These are phyloP conservation scores for Teunomyces pallodes DNA, from an alignment of 805 yeast genomes.

Conservation along the genomic window DNA sequence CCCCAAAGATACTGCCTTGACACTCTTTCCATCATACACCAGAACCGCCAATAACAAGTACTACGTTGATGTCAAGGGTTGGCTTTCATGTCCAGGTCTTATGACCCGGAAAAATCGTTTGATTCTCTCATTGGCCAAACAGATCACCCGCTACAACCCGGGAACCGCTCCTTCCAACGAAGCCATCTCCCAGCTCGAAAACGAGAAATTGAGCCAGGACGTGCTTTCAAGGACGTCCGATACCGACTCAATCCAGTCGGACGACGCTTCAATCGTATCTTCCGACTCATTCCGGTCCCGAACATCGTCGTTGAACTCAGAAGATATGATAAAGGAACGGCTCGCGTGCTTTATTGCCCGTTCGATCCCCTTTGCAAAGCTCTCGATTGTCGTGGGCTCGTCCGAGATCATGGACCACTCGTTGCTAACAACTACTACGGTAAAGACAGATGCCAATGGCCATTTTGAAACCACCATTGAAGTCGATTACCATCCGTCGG, in stretches of 20 bases:
- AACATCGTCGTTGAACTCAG: constrained; percentile 19
- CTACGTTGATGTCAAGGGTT: constrained; percentile 66
- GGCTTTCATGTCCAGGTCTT: constrained; percentile 67
- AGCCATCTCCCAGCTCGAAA: constrained; percentile 25
- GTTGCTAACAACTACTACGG: constrained; percentile 24
- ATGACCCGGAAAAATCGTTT: constrained; percentile 70
- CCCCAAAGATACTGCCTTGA: constrained; percentile 59
- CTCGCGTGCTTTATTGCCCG: constrained; percentile 69
- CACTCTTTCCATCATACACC: constrained; percentile 44
- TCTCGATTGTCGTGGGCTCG: constrained; percentile 57
- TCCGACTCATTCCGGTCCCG: neutral
- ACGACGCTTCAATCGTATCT: constrained; percentile 3
- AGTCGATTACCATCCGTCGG: constrained; percentile 60
- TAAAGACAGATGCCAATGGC: constrained; percentile 65
- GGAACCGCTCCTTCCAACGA: constrained; percentile 8
- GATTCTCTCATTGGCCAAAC: constrained; percentile 65
- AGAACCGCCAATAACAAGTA: constrained; percentile 24
- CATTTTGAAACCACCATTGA: constrained; percentile 53
- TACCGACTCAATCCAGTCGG: constrained; percentile 5
- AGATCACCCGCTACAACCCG: constrained; percentile 48
- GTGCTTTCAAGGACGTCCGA: constrained; percentile 8
- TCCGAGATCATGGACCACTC: constrained; percentile 28
- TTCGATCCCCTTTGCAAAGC: constrained; percentile 55
- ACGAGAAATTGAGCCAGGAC: constrained; percentile 27
- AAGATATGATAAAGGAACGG: constrained; percentile 58